Evolutionary conservation across 176 grass and related monocot genomes (phyloP).

Genomic region (Ananas comosus): DNA sequence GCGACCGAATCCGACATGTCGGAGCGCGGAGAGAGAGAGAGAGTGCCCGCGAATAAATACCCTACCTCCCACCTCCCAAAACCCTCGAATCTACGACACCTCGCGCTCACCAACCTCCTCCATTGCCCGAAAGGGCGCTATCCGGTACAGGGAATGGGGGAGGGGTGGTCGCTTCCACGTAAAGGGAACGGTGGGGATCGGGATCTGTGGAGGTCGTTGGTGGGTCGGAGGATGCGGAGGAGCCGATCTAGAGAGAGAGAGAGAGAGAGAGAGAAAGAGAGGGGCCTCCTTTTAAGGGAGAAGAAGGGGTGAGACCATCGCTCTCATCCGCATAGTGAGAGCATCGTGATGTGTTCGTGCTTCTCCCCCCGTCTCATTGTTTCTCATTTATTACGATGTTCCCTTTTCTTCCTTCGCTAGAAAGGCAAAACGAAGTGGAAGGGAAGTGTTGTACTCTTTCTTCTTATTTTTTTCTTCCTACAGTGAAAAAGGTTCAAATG

Average conservation of each 20-base stretch:
- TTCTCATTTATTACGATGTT: no score
- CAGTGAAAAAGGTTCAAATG: no score
- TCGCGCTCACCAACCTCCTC: constrained; percentile 3
- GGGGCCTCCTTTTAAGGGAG: background rate
- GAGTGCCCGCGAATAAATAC: constrained; percentile 2
- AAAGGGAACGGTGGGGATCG: background rate
- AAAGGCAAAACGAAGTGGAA: no score
- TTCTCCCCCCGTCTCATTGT: no score
- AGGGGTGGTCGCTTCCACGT: background rate
- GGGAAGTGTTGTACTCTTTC: no score
- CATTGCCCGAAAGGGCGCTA: background rate
- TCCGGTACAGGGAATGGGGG: background rate
- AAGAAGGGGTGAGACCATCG: no score
- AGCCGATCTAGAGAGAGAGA: background rate
- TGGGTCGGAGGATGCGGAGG: background rate
- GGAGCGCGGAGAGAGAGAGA: background rate
- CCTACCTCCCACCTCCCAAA: background rate
- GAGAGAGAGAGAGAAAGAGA: background rate
- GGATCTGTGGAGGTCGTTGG: background rate
- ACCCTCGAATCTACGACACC: constrained; percentile 7
- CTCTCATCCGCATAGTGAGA: no score
- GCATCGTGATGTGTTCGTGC: no score
- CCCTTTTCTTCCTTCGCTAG: no score
- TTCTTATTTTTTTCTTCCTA: no score
- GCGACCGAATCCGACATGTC: constrained; percentile 54